A percentile compares a stretch with the other conserved stretches of the same genome.
Evolutionary conservation across 768 basidiomycete species (phyloP).

Genomic region (Tylopilus plumbeoviolaceoides): DNA sequence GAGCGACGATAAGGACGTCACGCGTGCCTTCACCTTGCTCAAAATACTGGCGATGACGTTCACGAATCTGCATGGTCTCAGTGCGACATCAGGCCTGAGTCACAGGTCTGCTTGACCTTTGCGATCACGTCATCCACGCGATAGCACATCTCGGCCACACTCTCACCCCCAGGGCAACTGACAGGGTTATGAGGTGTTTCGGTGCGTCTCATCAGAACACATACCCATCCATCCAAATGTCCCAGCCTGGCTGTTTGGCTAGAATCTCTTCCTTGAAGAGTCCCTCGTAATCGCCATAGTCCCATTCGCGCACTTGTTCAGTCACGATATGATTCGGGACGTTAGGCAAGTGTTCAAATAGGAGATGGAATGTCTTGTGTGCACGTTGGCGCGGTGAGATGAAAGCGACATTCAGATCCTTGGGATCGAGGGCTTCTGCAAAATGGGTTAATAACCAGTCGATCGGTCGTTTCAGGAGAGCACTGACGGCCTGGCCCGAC

Average conservation of each 20-base stretch:
- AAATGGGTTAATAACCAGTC: neutral
- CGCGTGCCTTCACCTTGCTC: constrained; percentile 64
- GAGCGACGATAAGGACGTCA: constrained; percentile 87
- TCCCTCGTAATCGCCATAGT: constrained; percentile 91
- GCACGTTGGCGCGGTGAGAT: constrained; percentile 89
- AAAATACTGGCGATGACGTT: constrained; percentile 66
- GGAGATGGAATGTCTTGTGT: constrained; percentile 77
- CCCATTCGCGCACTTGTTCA: constrained; percentile 79
- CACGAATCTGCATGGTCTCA: constrained; percentile 49
- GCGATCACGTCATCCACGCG: constrained; percentile 76
- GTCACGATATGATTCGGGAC: constrained; percentile 53
- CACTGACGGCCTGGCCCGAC: constrained; percentile 76
- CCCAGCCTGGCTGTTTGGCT: constrained; percentile 56
- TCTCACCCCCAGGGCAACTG: constrained; percentile 89
- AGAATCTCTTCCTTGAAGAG: constrained; percentile 76
- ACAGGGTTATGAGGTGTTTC: constrained; percentile 3
- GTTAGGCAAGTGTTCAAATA: constrained; percentile 52
- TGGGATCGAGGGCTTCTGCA: constrained; percentile 73
- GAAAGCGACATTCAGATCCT: constrained; percentile 66
- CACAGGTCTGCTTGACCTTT: constrained; percentile 44
- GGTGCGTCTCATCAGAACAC: constrained; percentile 13
- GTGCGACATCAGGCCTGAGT: neutral
- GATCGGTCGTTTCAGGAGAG: neutral
- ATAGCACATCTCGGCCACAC: constrained; percentile 68
- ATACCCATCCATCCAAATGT: constrained; percentile 85